Evolutionary conservation across 257 asterid species (phyloP), one percentile per base, ranked within the genome.

Genomic region (Paulownia fortunei): DNA sequence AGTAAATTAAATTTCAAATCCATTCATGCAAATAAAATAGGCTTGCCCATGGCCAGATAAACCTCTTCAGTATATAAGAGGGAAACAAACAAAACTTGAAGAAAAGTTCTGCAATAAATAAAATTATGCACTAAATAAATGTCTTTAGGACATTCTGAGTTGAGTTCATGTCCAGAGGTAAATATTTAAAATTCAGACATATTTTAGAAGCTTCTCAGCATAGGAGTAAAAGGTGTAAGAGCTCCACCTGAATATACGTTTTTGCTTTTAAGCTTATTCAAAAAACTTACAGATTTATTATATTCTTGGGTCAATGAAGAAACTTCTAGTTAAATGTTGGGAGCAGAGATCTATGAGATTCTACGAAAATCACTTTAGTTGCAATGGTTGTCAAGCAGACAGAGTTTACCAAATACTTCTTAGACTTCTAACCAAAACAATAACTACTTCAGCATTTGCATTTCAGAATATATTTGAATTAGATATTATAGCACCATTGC

Each of bases 21-120:
- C 11, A 26, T 23, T 32, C 65, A 58, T 61, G 15, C 68, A 59
- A 61, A 61, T 26, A 44, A 61, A 61, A 12, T 4, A 60, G 21
- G 34, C 46, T 30, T 61, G 44, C 68, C 68, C 24, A 32, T 32
- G 68, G 24, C 9, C 12, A 61, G 68, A 61, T 61, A 61, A 11
- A 32, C 56, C 21, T 49, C 8, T 49, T 13, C 58, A 13, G 58
- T 49, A 15, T n/a, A 13, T 13, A n/a, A 15, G 5, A 49, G 18
- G n/a, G 21, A 49, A 49, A 15, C 56, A 49, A 49, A 49, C 56
- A 49, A 49, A 15, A 18, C 58, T 51, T 5, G 55, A 68, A 27
- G 42, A 44, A 47, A 46, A 51, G 58, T 51, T n/a, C 42, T 68
- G 74, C 74, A 44, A 67, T 59, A 42, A 42, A 37, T 27, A 44